Evolutionary conservation across 352 stramenopile genomes (phyloP).

Genomic region (Pythium sp.): DNA sequence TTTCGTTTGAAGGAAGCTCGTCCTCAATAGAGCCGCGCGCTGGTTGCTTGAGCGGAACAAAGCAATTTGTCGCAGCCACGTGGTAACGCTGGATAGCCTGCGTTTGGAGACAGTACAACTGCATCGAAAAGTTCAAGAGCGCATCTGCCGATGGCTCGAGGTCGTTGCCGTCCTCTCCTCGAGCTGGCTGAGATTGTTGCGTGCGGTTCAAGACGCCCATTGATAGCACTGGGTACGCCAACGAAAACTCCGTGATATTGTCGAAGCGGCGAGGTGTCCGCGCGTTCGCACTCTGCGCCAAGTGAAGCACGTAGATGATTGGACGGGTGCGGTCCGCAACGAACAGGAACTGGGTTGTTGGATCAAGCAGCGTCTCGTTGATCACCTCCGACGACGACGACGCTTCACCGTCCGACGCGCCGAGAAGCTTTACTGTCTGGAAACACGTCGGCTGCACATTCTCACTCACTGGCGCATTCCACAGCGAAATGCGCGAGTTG

Average conservation of each 20-base stretch:
- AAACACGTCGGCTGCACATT: slow-evolving; percentile 49
- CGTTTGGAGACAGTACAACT: slow-evolving; percentile 79
- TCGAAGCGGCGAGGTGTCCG: slow-evolving; percentile 56
- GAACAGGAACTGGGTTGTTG: slow-evolving; percentile 72
- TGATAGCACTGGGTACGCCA: slow-evolving; percentile 76
- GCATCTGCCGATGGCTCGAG: slow-evolving; percentile 16
- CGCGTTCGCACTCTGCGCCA: slow-evolving; percentile 34
- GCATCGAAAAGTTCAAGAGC: slow-evolving; percentile 60
- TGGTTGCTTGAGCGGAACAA: slow-evolving; percentile 29
- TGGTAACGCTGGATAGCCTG: slow-evolving; percentile 85
- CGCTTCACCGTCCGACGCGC: slow-evolving; percentile 20
- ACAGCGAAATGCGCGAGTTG: slow-evolving; percentile 65
- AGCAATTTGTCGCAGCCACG: slow-evolving; percentile 60
- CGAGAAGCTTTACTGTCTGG: slow-evolving; percentile 60
- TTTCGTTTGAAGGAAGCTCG: slow-evolving; percentile 34
- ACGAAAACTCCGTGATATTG: slow-evolving; percentile 78
- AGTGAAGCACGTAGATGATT: slow-evolving; percentile 67
- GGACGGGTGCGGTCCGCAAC: slow-evolving; percentile 66
- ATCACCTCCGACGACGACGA: slow-evolving; percentile 22
- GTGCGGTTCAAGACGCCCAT: slow-evolving; percentile 63
- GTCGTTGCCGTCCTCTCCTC: slow-evolving; percentile 32
- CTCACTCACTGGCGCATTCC: slow-evolving; percentile 58
- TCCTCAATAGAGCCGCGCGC: slow-evolving; percentile 37
- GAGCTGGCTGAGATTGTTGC: slow-evolving; percentile 32
- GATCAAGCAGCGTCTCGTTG: slow-evolving; percentile 69